phyloP scores from a whole-genome alignment of 345 rosid genomes.

The Populus tremula region DNA sequence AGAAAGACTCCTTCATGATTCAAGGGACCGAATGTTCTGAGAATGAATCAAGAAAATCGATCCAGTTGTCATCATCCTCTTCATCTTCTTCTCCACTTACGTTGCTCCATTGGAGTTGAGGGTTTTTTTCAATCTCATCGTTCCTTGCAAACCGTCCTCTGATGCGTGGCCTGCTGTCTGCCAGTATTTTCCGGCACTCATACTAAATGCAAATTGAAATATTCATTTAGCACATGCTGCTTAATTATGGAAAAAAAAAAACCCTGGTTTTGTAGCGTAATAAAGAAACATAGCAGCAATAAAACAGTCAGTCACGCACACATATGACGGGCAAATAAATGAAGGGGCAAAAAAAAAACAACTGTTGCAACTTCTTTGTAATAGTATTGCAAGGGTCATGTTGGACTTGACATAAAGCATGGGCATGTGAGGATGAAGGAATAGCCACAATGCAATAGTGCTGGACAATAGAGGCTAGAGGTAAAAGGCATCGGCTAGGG shows the following conservation, averaged over 20 bases:
- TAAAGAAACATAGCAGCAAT: not conserved
- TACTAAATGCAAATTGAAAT: constrained; percentile 42
- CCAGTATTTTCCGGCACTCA: constrained; percentile 90
- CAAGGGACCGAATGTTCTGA: constrained; percentile 48
- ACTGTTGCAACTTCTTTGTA: constrained; percentile 21
- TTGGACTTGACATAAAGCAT: constrained; percentile 26
- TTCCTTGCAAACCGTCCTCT: constrained; percentile 90
- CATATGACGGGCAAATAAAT: too few species aligned
- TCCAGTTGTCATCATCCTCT: constrained; percentile 66
- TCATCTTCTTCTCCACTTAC: constrained; percentile 41
- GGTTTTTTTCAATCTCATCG: constrained; percentile 58
- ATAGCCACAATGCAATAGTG: not conserved
- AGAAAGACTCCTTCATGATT: not conserved
- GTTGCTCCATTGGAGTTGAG: constrained; percentile 45
- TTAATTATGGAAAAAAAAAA: too few species aligned
- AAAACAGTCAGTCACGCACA: not conserved
- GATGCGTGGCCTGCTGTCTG: constrained; percentile 91
- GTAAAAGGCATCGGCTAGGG: too few species aligned
- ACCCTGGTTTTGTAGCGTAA: not conserved
- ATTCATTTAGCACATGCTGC: too few species aligned
- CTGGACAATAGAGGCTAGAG: too few species aligned
- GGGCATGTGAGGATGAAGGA: not conserved
- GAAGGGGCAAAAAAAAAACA: not conserved
- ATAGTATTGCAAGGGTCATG: constrained; percentile 8
- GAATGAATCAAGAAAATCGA: constrained; percentile 57